Evolutionary conservation across 1,284 basidiomycete genomes (phyloP).

Genomic region (Malassezia equina): DNA sequence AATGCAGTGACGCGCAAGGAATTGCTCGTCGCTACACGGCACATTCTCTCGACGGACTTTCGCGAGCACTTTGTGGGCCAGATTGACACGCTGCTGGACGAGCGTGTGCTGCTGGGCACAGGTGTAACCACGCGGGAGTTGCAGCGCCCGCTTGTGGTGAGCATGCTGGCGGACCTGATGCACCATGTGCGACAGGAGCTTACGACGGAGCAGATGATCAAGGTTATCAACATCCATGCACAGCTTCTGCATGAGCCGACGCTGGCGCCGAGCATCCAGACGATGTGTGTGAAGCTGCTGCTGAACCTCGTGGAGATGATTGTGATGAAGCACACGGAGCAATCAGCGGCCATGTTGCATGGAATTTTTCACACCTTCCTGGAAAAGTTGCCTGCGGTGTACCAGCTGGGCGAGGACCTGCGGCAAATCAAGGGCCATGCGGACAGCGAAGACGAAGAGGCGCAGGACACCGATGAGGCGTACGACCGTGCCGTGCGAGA

Average conservation of each 20-base stretch:
- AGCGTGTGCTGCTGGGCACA: conserved; percentile 78
- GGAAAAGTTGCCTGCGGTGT: conserved; percentile 75
- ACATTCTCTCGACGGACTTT: conserved; percentile 73
- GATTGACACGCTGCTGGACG: conserved; percentile 82
- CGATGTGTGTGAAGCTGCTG: conserved; percentile 85
- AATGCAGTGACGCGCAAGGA: conserved; percentile 68
- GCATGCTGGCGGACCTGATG: conserved; percentile 81
- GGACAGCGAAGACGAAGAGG: neutral
- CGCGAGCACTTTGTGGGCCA: conserved; percentile 70
- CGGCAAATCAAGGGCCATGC: conserved; percentile 2
- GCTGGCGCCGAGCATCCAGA: conserved; percentile 70
- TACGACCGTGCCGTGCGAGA: conserved; percentile 13
- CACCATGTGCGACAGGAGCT: conserved; percentile 83
- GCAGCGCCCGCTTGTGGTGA: conserved; percentile 67
- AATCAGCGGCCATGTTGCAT: conserved; percentile 60
- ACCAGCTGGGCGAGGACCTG: conserved; percentile 34
- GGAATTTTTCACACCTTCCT: conserved; percentile 75
- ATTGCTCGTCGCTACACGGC: conserved; percentile 81
- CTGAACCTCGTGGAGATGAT: conserved; percentile 80
- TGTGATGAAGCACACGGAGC: conserved; percentile 50
- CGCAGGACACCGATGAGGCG: conserved; percentile 17
- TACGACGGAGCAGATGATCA: conserved; percentile 64
- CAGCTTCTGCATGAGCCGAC: conserved; percentile 82
- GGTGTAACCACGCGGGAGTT: conserved; percentile 70
- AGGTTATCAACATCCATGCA: conserved; percentile 74